These are phyloP conservation scores for Pyricularia grisea DNA, from an alignment of 2,329 filamentous ascomycete species.

Conservation along the genomic window DNA sequence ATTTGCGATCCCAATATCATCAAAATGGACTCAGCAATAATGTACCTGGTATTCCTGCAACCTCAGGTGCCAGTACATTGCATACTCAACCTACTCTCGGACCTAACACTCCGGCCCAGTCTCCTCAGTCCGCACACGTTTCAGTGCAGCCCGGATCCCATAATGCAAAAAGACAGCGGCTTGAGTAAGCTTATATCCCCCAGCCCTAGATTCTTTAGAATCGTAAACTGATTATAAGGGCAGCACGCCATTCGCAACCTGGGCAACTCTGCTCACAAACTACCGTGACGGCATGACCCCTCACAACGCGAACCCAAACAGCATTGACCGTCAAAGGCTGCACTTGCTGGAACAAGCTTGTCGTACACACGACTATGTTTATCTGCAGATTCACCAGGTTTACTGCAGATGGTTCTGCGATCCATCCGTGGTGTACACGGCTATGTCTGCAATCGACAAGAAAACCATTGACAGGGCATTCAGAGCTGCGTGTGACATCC, in stretches of 20 bases:
- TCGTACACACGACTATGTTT: conserved; percentile 46
- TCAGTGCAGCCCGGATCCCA: neutral
- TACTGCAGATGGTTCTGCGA: conserved; percentile 47
- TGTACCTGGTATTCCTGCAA: neutral
- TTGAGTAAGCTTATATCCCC: neutral
- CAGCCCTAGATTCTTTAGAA: neutral
- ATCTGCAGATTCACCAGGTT: conserved; percentile 55
- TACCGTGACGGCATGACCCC: neutral
- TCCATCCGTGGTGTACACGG: conserved; percentile 21
- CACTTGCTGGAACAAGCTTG: conserved; percentile 50
- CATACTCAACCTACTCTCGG: neutral
- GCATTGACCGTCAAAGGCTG: conserved; percentile 37
- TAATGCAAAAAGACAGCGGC: conserved; percentile 9
- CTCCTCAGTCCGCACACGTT: neutral
- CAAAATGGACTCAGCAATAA: neutral
- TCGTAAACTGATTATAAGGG: neutral
- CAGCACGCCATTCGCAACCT: neutral
- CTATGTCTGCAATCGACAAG: conserved; percentile 20
- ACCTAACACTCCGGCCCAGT: neutral
- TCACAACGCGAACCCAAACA: neutral
- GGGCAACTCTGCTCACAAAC: neutral
- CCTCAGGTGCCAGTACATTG: neutral
- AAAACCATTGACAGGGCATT: conserved; percentile 23
- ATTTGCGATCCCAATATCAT: neutral
- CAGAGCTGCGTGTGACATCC: conserved; percentile 21